A percentile compares a stretch with the other conserved stretches of the same genome.
phyloP scores from a whole-genome alignment of 805 yeast species.

The Schizosaccharomyces osmophilus region DNA sequence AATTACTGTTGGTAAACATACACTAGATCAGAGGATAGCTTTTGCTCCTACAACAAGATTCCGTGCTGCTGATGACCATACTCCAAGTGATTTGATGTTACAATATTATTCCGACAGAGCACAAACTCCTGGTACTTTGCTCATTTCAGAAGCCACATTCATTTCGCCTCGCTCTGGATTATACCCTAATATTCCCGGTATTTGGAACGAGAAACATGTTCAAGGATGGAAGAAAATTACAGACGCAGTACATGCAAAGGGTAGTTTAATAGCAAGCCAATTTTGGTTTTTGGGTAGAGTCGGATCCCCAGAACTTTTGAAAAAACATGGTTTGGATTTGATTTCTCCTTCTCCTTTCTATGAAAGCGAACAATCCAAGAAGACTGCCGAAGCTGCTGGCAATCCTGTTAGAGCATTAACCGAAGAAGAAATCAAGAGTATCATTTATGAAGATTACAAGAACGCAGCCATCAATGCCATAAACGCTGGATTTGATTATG shows the following conservation, averaged over 20 bases:
- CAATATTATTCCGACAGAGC: constrained; percentile 33
- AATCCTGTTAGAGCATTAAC: no score
- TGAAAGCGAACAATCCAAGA: no score
- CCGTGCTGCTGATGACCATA: constrained; percentile 13
- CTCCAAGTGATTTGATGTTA: constrained; percentile 18
- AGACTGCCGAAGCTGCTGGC: no score
- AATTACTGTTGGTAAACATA: constrained; percentile 8
- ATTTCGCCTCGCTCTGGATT: constrained; percentile 16
- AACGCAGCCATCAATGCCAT: no score
- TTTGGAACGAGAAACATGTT: constrained; percentile 56
- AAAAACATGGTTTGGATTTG: no score
- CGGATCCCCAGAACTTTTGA: no score
- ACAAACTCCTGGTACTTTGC: constrained; percentile 26
- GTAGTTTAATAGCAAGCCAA: constrained; percentile 16
- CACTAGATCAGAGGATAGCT: constrained; percentile 17
- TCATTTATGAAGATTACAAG: no score
- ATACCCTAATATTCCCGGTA: constrained; percentile 13
- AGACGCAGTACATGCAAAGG: constrained; percentile 22
- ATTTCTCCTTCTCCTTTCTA: no score
- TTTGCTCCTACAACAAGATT: constrained; percentile 26
- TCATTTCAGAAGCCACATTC: constrained; percentile 34
- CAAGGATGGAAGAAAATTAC: constrained; percentile 48
- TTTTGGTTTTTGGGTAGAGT: constrained; percentile 25
- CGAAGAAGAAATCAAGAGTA: no score
- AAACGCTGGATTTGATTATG: no score